A percentile compares a stretch with the other conserved stretches of the same genome.
phyloP scores from a whole-genome alignment of 140 eudicot species.

The Oenanthe javanica region DNA sequence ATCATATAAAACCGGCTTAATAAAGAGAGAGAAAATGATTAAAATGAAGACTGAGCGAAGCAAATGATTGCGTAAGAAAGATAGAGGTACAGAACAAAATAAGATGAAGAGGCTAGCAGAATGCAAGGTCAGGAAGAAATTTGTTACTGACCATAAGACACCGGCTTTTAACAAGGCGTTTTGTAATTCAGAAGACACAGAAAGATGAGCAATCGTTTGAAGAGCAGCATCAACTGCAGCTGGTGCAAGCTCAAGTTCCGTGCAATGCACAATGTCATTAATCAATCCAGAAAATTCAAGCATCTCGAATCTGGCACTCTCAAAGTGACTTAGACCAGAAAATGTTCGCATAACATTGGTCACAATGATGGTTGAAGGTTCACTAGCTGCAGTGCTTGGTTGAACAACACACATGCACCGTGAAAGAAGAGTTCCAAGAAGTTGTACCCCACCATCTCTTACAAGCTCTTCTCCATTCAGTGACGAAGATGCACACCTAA shows the following conservation, averaged over 20 bases:
- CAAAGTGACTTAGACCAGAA: constrained; percentile 80
- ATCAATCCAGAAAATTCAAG: constrained; percentile 69
- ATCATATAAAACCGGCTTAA: neutral
- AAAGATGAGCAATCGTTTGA: constrained; percentile 81
- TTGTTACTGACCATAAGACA: constrained; percentile 61
- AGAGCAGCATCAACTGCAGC: constrained; percentile 91
- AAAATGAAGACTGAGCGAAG: neutral
- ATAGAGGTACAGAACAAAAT: neutral
- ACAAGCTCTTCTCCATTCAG: constrained; percentile 99
- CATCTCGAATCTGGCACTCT: constrained; percentile 80
- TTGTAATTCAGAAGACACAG: constrained; percentile 78
- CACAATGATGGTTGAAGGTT: constrained; percentile 78
- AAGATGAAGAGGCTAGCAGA: neutral
- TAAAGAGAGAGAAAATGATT: neutral
- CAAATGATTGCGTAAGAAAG: neutral
- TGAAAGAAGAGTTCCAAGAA: constrained; percentile 78
- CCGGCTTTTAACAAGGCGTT: constrained; percentile 84
- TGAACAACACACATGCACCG: constrained; percentile 99
- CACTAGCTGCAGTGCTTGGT: constrained; percentile 81
- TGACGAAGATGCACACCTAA: constrained; percentile 84
- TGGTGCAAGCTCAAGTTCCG: constrained; percentile 93
- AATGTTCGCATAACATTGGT: constrained; percentile 80
- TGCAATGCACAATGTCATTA: constrained; percentile 89
- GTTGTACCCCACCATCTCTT: constrained; percentile 93
- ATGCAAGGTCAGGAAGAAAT: neutral